Percentiles rank a stretch among this genome's conserved stretches.
Conservation (phyloP, 2,329 filamentous ascomycete species). For the Monilinia polystroma region DNA sequence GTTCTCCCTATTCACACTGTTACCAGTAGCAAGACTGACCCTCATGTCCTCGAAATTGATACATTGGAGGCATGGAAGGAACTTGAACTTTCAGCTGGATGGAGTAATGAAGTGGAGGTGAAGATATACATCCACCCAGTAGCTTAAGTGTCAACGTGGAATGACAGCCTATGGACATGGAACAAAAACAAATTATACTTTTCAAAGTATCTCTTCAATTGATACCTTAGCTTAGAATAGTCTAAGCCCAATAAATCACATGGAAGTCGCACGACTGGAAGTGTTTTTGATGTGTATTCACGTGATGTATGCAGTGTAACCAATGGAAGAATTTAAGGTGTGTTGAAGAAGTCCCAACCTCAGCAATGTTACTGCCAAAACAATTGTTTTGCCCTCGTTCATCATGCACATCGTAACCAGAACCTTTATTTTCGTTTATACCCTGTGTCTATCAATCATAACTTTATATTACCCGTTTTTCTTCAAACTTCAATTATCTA, state of each 20-base stretch:
- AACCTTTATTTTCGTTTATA: background rate
- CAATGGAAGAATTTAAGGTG: background rate
- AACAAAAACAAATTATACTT: background rate
- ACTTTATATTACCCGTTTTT: background rate
- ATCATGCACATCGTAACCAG: background rate
- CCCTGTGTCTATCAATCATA: background rate
- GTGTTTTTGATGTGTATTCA: background rate
- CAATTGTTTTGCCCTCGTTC: background rate
- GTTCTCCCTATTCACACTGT: conserved; percentile 69
- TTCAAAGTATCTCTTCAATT: background rate
- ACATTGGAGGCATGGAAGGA: conserved; percentile 74
- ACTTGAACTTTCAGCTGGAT: conserved; percentile 66
- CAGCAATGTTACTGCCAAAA: background rate
- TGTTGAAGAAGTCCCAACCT: background rate
- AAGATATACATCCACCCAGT: conserved; percentile 41
- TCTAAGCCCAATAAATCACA: too few relatives aligned
- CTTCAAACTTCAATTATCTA: background rate
- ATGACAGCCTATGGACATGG: too few relatives aligned
- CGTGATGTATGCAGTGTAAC: background rate
- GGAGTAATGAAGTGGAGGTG: conserved; percentile 77
- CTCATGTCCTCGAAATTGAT: conserved; percentile 73
- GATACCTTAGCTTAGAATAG: background rate
- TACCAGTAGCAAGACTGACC: conserved; percentile 51
- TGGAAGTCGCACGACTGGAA: background rate
- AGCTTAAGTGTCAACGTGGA: background rate